Evolutionary conservation across 129 eudicot genomes (phyloP).

Genomic region (Scalesia atractyloides): DNA sequence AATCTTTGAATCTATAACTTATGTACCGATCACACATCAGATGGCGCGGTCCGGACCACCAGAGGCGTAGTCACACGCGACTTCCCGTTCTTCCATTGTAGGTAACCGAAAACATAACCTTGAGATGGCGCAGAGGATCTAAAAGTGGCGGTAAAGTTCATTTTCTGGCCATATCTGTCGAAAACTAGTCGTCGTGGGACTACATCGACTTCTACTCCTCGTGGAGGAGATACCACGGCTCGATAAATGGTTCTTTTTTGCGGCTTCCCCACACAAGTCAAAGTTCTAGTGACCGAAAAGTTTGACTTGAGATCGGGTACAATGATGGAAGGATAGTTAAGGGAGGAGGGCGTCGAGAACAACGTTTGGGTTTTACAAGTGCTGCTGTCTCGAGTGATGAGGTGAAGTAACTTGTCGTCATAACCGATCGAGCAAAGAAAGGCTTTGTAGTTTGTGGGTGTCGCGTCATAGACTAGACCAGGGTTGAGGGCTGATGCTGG

Average conservation of each 20-base stretch:
- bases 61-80: slow-evolving; percentile 60
- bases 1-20: background rate
- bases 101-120: slow-evolving; percentile 71
- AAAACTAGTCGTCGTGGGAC: slow-evolving; percentile 56
- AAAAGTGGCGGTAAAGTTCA: slow-evolving; percentile 59
- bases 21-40: slow-evolving; percentile 45
- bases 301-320: slow-evolving; percentile 56
- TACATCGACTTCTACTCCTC: slow-evolving; percentile 59
- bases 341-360: slow-evolving; percentile 42
- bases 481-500: slow-evolving; percentile 70
- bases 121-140: slow-evolving; percentile 55
- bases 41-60: slow-evolving; percentile 49
- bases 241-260: slow-evolving; percentile 41
- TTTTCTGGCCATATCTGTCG: slow-evolving; percentile 49
- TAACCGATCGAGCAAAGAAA: slow-evolving; percentile 89
- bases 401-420: slow-evolving; percentile 42
- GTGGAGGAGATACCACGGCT: slow-evolving; percentile 59
- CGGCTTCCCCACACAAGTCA: slow-evolving; percentile 56
- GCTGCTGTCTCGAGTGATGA: slow-evolving; percentile 68
- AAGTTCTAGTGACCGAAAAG: slow-evolving; percentile 55
- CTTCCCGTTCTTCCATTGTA: slow-evolving; percentile 62
- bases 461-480: slow-evolving; percentile 74
- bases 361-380: slow-evolving; percentile 54
- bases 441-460: slow-evolving; percentile 65
- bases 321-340: slow-evolving; percentile 82